Percentiles rank a stretch among this genome's conserved stretches.
Conservation (phyloP, 2,329 filamentous ascomycete species). For the Colletotrichum karsti region DNA sequence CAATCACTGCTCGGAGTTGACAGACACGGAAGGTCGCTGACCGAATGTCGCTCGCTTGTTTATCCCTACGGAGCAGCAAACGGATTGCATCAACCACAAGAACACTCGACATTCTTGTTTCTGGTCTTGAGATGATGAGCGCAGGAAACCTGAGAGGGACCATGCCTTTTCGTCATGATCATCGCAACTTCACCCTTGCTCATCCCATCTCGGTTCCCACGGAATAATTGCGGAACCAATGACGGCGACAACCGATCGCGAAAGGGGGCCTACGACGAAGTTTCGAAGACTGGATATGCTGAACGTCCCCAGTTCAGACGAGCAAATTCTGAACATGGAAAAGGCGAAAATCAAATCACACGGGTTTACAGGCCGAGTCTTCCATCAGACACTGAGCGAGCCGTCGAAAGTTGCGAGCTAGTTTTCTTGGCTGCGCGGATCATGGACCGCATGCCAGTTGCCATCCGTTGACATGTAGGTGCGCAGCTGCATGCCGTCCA, state of each 20-base stretch:
- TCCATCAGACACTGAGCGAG: background rate
- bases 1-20: conserved; percentile 11
- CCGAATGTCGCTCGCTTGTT: background rate
- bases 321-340: background rate
- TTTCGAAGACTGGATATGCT: background rate
- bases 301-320: background rate
- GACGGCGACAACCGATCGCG: background rate
- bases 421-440: conserved; percentile 12
- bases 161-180: conserved; percentile 5
- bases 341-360: background rate
- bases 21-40: conserved; percentile 23
- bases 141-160: background rate
- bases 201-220: conserved; percentile 3
- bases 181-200: background rate
- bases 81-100: background rate
- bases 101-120: conserved; percentile 2
- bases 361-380: background rate
- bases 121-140: background rate
- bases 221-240: background rate
- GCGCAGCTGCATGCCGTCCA: conserved; percentile 16
- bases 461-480: conserved; percentile 14
- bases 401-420: conserved; percentile 4
- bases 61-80: background rate
- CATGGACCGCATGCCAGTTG: conserved; percentile 22
- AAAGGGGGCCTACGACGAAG: background rate